Conservation (phyloP, 1,139 yeast genomes). For the Zygoascus hellenicus region DNA sequence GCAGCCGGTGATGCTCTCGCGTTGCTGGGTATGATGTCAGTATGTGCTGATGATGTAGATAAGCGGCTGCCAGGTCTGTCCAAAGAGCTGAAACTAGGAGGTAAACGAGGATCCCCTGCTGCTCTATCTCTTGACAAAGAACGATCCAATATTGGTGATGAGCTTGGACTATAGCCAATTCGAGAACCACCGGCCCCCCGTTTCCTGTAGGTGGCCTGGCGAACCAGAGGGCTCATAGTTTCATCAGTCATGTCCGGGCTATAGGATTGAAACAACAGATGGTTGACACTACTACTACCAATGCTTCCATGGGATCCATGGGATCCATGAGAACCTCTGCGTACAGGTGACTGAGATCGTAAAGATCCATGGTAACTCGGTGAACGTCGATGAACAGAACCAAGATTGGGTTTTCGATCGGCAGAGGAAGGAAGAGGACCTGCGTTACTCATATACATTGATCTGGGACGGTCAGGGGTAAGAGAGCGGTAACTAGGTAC, state of each 20-base stretch:
- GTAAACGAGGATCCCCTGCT: not conserved
- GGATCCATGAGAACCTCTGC: not conserved
- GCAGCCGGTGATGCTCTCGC: not conserved
- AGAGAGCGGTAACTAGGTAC: not conserved
- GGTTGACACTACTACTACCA: not conserved
- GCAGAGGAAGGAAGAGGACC: not conserved
- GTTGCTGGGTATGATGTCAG: no score
- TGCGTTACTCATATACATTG: conserved; percentile 1
- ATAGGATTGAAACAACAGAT: conserved; percentile 1
- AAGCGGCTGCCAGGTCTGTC: conserved; percentile 1
- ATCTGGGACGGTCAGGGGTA: conserved; percentile 2
- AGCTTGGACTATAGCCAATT: not conserved
- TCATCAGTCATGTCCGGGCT: conserved; percentile 3
- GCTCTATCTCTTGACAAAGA: not conserved
- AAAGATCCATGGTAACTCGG: not conserved
- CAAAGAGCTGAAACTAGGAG: not conserved
- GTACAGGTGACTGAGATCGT: no score
- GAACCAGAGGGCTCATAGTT: conserved; percentile 2
- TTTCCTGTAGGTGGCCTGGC: not conserved
- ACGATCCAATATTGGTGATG: not conserved
- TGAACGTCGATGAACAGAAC: not conserved
- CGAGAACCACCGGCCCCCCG: not conserved
- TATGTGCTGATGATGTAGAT: not conserved
- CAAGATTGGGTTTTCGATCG: conserved; percentile 1
- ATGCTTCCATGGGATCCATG: not conserved